These are phyloP conservation scores for Orbilia blumenaviensis DNA, from an alignment of 2,329 filamentous ascomycete genomes.

Conservation along the genomic window DNA sequence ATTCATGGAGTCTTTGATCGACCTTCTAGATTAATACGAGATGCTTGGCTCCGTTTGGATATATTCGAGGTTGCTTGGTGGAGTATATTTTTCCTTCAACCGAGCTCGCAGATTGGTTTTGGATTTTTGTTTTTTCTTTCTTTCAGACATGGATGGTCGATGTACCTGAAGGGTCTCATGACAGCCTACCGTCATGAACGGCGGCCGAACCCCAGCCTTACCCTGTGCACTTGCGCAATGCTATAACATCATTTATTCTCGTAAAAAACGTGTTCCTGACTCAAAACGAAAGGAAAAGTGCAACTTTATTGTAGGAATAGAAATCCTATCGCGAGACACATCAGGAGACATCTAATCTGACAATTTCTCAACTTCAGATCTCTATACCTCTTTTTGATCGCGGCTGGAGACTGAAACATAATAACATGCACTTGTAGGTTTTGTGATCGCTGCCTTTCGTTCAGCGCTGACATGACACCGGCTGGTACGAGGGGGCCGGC, in stretches of 20 bases:
- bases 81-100: constrained; percentile 14
- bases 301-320: constrained; percentile 5
- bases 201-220: constrained; percentile 17
- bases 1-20: constrained; percentile 13
- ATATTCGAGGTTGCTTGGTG: not conserved
- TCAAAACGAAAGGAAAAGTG: constrained; percentile 4
- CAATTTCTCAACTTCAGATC: constrained; percentile 5
- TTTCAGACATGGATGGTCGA: constrained; percentile 36
- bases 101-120: constrained; percentile 27
- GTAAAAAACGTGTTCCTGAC: constrained; percentile 3
- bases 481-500: constrained; percentile 30
- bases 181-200: constrained; percentile 35
- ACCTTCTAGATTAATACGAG: constrained; percentile 16
- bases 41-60: constrained; percentile 2
- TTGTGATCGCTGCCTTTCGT: constrained; percentile 18
- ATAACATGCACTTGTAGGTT: constrained; percentile 32
- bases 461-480: constrained; percentile 33
- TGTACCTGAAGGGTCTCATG: constrained; percentile 46
- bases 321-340: constrained; percentile 25
- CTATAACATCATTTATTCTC: not conserved
- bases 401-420: constrained; percentile 48
- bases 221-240: constrained; percentile 26
- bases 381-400: constrained; percentile 5
- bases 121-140: too few relatives aligned
- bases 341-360: not conserved